Evolutionary conservation across 177 flowering plant genomes (phyloP).

Genomic region (Vitis hybrid): DNA sequence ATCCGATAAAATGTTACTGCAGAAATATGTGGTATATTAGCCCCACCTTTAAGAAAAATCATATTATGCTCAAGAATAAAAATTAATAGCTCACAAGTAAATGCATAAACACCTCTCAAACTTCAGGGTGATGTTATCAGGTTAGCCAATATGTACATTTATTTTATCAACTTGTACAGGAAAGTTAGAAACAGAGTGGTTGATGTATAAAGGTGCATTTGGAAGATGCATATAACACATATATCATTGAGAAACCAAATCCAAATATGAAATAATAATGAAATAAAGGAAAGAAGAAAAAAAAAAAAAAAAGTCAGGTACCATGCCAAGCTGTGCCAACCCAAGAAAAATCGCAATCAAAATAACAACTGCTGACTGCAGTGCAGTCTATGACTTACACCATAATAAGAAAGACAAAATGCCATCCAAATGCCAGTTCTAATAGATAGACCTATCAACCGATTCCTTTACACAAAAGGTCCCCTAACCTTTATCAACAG

Average conservation of each 20-base stretch:
- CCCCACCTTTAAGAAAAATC: neutral
- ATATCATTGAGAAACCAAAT: neutral
- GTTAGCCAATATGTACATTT: neutral
- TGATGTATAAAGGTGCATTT: neutral
- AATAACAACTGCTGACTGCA: no score
- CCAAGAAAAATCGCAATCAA: no score
- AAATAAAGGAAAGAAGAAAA: neutral
- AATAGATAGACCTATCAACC: neutral
- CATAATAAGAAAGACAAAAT: neutral
- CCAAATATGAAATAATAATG: neutral
- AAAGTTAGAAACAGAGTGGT: neutral
- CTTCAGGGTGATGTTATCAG: neutral
- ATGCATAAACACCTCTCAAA: neutral
- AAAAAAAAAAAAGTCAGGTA: neutral
- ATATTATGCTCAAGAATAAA: neutral
- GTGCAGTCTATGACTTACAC: no score
- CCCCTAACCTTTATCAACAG: neutral
- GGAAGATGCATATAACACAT: neutral
- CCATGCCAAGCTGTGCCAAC: no score
- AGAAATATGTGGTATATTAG: constrained; percentile 4
- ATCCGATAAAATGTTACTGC: constrained; percentile 28
- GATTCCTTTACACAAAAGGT: neutral
- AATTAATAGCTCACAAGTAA: neutral
- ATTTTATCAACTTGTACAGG: neutral
- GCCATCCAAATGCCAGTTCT: neutral